Conservation (phyloP, 2,329 filamentous ascomycete species). For the Exserohilum rostratum region DNA sequence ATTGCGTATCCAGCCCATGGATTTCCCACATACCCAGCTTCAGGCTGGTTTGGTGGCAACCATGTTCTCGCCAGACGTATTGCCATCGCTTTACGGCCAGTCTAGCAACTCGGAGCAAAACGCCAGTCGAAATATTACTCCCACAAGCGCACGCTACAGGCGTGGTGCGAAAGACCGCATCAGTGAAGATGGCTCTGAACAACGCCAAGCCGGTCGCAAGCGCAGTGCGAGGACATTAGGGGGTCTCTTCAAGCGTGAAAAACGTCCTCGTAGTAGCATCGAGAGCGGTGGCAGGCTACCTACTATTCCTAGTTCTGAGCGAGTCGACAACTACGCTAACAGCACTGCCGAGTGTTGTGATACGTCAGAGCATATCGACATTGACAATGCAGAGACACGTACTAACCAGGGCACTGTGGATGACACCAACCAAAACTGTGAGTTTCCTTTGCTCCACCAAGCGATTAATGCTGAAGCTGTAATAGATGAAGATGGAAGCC, state of each 20-base stretch:
- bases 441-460: neutral
- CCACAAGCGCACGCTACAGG: neutral
- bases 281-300: neutral
- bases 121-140: neutral
- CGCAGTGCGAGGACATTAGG: slow-evolving; percentile 5
- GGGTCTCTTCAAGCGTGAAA: slow-evolving; percentile 3
- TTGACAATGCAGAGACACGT: neutral
- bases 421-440: neutral
- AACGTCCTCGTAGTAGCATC: neutral
- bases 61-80: slow-evolving; percentile 4
- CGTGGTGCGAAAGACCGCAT: neutral
- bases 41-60: slow-evolving; percentile 6
- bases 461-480: neutral
- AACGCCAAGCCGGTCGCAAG: neutral
- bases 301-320: neutral
- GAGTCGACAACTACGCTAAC: neutral
- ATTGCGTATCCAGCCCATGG: neutral
- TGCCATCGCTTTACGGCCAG: slow-evolving; percentile 3
- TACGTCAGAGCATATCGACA: neutral
- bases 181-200: neutral
- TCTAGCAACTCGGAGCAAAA: neutral
- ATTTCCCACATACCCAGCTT: slow-evolving; percentile 8
- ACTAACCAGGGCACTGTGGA: neutral
- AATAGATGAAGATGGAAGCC: neutral
- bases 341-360: neutral